Conservation (phyloP, 192 early-diverging fungal species). For the Kickxella alabastrina region DNA sequence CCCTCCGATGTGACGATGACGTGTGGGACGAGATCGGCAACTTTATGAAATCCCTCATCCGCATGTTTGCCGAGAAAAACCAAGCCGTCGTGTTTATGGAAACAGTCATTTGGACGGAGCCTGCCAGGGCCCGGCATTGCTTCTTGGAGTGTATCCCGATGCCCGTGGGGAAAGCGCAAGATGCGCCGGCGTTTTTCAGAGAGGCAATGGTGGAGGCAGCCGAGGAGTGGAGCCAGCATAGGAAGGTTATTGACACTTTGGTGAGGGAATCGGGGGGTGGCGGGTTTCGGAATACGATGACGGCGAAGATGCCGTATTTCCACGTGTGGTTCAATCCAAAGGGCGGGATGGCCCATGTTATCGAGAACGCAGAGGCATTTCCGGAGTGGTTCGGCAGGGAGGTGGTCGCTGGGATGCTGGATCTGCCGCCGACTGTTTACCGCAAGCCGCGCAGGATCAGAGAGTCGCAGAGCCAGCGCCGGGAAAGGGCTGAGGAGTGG, state of each 20-base stretch:
- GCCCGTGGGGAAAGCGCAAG: conserved; percentile 67
- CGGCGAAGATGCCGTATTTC: conserved; percentile 86
- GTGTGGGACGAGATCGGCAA: conserved; percentile 93
- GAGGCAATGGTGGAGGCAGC: conserved; percentile 73
- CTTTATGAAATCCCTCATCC: conserved; percentile 92
- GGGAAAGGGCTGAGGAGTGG: conserved; percentile 55
- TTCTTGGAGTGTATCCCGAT: conserved; percentile 92
- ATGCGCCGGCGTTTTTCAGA: conserved; percentile 83
- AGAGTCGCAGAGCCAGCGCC: conserved; percentile 47
- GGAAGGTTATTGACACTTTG: conserved; percentile 68
- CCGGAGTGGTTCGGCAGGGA: conserved; percentile 86
- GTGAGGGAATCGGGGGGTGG: conserved; percentile 55
- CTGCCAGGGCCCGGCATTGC: conserved; percentile 67
- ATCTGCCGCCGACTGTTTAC: conserved; percentile 73
- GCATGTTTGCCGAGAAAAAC: conserved; percentile 73
- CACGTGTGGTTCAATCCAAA: conserved; percentile 95
- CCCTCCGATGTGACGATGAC: conserved; percentile 85
- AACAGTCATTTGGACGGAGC: conserved; percentile 72
- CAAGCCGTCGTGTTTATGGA: conserved; percentile 85
- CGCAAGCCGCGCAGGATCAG: conserved; percentile 60
- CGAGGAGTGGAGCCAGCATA: conserved; percentile 90
- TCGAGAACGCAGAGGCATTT: conserved; percentile 81
- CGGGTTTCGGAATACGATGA: conserved; percentile 69
- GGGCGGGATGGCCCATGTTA: conserved; percentile 90
- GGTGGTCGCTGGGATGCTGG: conserved; percentile 76